These are phyloP conservation scores for Clitopilus hobsonii DNA, from an alignment of 768 basidiomycete genomes.

Conservation along the genomic window DNA sequence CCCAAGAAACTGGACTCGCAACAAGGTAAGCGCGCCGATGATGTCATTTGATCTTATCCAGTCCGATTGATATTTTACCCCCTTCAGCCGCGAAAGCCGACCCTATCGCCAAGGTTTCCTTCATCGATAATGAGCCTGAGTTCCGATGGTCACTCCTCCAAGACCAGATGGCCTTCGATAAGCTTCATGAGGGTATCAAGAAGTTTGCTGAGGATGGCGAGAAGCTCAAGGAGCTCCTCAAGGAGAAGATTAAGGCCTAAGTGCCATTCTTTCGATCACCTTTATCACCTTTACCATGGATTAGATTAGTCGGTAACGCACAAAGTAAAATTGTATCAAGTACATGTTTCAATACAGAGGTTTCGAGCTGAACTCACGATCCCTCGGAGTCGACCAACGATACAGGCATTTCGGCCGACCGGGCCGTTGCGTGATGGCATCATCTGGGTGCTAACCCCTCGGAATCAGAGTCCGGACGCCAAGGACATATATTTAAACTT, in stretches of 20 bases:
- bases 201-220: constrained; percentile 97
- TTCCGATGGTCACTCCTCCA: constrained; percentile 94
- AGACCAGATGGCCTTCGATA: constrained; percentile 98
- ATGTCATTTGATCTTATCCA: constrained; percentile 1
- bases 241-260: constrained; percentile 58
- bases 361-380: too few relatives aligned
- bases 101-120: constrained; percentile 75
- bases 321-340: too few relatives aligned
- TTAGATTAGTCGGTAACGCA: too few relatives aligned
- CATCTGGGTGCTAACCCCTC: too few relatives aligned
- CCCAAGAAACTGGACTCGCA: constrained; percentile 79
- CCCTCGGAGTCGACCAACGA: too few relatives aligned
- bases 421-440: too few relatives aligned
- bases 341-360: too few relatives aligned
- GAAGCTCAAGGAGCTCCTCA: constrained; percentile 80
- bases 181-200: constrained; percentile 96
- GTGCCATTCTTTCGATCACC: neutral
- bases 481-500: too few relatives aligned
- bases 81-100: constrained; percentile 47
- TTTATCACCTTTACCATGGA: neutral
- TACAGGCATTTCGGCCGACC: too few relatives aligned
- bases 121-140: constrained; percentile 88
- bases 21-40: constrained; percentile 39
- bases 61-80: neutral
- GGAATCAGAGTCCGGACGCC: too few relatives aligned